Evolutionary conservation across 371 early-diverging fungal genomes (phyloP).

Genomic region (Syncephalastrum contaminatum): DNA sequence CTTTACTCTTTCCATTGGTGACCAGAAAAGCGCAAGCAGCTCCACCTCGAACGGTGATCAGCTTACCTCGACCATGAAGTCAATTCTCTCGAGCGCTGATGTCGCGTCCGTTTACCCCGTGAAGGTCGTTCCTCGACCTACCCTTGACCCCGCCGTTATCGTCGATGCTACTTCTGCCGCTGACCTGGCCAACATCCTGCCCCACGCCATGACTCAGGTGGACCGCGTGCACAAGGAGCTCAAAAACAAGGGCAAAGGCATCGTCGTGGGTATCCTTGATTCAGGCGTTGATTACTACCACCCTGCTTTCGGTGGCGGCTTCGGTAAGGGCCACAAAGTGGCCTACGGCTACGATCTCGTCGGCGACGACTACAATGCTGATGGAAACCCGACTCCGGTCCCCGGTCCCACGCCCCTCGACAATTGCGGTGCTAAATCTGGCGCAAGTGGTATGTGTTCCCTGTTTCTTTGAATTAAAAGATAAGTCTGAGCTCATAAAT

Average conservation of each 20-base stretch:
- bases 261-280: conserved; percentile 74
- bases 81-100: conserved; percentile 21
- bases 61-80: conserved; percentile 13
- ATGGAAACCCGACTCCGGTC: conserved; percentile 19
- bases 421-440: conserved; percentile 36
- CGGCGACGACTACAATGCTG: conserved; percentile 46
- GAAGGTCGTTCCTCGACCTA: conserved; percentile 25
- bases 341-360: conserved; percentile 62
- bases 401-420: conserved; percentile 41
- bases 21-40: not conserved
- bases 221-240: conserved; percentile 40
- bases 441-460: conserved; percentile 23
- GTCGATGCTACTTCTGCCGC: conserved; percentile 1
- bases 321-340: conserved; percentile 60
- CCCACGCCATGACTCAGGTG: conserved; percentile 45
- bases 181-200: conserved; percentile 12
- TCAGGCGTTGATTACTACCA: conserved; percentile 68
- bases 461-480: not conserved
- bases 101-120: conserved; percentile 34
- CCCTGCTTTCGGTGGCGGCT: conserved; percentile 73
- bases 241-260: conserved; percentile 59
- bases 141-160: conserved; percentile 3
- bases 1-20: conserved; percentile 28
- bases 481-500: not conserved
- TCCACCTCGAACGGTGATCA: conserved; percentile 11